Evolutionary conservation across 768 basidiomycete species (phyloP), one percentile per base, ranked within the genome.

Genomic region (Leucocoprinus sp.): DNA sequence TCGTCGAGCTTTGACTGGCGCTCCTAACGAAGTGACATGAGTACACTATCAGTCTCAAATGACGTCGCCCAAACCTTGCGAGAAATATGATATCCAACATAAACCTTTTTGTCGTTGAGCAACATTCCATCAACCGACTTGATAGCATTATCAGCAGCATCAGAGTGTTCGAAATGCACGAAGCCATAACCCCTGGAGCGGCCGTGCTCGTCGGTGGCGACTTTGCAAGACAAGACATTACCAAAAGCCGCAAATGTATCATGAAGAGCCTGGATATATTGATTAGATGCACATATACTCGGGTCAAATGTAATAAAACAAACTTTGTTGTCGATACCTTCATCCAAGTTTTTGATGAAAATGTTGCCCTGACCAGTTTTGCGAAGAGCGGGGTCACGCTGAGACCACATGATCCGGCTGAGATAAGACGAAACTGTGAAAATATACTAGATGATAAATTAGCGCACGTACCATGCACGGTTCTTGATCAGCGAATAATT

Each of bases 321-420:
- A 38, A 83, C 87, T 80, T 97, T 97, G 77, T 99, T 97, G 70
- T 99, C 96, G 55, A 97, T 97, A 47, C 74, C 76, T 66, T 95
- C 91, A 59, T 96, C 93, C 55, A 99, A 70, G 70, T 99, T 99
- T 74, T 99, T 99, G 71, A 99, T 98, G 74, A 99, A 99, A 61
- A 99, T 92, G 67, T 99, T 99, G 66, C 96, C 96, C 71, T 97
- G 93, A 53, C 93, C 93, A 53, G 93, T 97, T 82, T 98, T 98
- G 68, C 96, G 89, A 62, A 99, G 82, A 56, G 93, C 91, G 49
- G 96, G 96, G 72, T 98, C 96, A 64, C 96, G 90, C 78, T 98
- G 96, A 60, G 93, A 97, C 95, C 96, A 98, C 96, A 99, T 99
- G 77, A 99, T 99, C 59, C 96, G 91, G 75, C 88, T 91, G 54